phyloP scores from a whole-genome alignment of 2,329 filamentous ascomycete genomes.

The Aquanectria penicillioides region DNA sequence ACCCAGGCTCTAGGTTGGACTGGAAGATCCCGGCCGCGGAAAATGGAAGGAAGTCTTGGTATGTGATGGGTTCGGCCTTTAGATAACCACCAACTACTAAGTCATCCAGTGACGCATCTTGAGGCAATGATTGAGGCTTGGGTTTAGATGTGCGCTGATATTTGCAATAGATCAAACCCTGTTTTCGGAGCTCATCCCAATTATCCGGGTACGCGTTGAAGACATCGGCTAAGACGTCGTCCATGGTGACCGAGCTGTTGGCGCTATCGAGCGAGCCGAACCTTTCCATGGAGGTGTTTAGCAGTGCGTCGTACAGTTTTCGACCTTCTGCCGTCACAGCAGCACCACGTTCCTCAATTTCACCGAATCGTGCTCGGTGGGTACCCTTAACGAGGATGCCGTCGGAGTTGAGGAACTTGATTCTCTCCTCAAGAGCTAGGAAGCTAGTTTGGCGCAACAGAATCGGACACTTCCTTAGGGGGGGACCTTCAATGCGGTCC shows the following conservation, averaged over 20 bases:
- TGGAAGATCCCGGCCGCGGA: constrained; percentile 63
- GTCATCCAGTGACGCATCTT: constrained; percentile 32
- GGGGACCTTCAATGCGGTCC: constrained; percentile 62
- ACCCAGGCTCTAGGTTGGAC: constrained; percentile 48
- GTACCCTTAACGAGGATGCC: constrained; percentile 44
- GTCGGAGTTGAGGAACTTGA: constrained; percentile 49
- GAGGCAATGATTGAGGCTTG: background rate
- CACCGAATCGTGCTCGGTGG: constrained; percentile 62
- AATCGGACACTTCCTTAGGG: constrained; percentile 53
- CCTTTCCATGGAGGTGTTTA: constrained; percentile 43
- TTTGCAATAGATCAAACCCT: constrained; percentile 51
- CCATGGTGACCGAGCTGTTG: constrained; percentile 13
- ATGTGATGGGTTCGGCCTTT: constrained; percentile 55
- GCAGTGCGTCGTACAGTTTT: constrained; percentile 56
- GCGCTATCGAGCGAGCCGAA: background rate
- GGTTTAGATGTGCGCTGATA: constrained; percentile 39
- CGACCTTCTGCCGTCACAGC: constrained; percentile 59
- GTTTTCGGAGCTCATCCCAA: constrained; percentile 48
- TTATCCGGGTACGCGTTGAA: constrained; percentile 55
- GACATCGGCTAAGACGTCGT: constrained; percentile 36
- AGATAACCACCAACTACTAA: constrained; percentile 48
- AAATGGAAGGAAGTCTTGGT: constrained; percentile 64
- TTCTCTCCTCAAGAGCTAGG: constrained; percentile 58
- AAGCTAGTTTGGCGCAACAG: constrained; percentile 65
- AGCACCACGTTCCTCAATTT: constrained; percentile 63